Percentiles rank a stretch among this genome's conserved stretches.
Conservation (phyloP, 352 stramenopile species). For the Pythium apleroticum region DNA sequence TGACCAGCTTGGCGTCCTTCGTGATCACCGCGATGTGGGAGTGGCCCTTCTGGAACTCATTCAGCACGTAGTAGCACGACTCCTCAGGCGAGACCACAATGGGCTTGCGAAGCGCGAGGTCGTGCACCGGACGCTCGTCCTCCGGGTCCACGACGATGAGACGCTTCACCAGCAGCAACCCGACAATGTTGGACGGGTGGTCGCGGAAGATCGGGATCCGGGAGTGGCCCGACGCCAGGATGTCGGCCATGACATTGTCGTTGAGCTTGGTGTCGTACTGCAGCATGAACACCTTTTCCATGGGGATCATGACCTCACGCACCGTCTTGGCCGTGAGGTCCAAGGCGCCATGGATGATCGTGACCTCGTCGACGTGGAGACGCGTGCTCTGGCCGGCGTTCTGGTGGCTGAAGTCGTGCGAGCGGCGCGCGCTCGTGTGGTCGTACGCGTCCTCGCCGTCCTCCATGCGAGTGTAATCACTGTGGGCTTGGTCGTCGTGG, state of each 20-base stretch:
- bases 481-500: not conserved
- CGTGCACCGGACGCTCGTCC: slow-evolving; percentile 59
- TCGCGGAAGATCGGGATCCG: slow-evolving; percentile 88
- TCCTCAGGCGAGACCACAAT: slow-evolving; percentile 81
- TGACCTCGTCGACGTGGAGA: slow-evolving; percentile 88
- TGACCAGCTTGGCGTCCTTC: slow-evolving; percentile 52
- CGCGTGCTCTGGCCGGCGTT: slow-evolving; percentile 39
- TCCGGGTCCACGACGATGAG: slow-evolving; percentile 89
- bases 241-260: slow-evolving; percentile 70
- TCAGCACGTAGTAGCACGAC: slow-evolving; percentile 88
- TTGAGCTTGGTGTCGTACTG: slow-evolving; percentile 76
- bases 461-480: not conserved
- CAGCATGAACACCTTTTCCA: slow-evolving; percentile 87
- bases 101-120: slow-evolving; percentile 70
- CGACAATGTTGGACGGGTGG: slow-evolving; percentile 72
- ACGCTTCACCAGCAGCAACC: slow-evolving; percentile 85
- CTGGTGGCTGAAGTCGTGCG: not conserved
- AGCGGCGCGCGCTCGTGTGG: not conserved
- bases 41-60: slow-evolving; percentile 89
- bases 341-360: slow-evolving; percentile 91
- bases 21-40: slow-evolving; percentile 86
- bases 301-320: slow-evolving; percentile 88
- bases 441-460: not conserved
- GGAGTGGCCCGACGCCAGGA: slow-evolving; percentile 84
- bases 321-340: slow-evolving; percentile 88